These are phyloP conservation scores for Paramecium tetraurelia DNA, from an alignment of 73 alveolate genomes.

Conservation along the genomic window DNA sequence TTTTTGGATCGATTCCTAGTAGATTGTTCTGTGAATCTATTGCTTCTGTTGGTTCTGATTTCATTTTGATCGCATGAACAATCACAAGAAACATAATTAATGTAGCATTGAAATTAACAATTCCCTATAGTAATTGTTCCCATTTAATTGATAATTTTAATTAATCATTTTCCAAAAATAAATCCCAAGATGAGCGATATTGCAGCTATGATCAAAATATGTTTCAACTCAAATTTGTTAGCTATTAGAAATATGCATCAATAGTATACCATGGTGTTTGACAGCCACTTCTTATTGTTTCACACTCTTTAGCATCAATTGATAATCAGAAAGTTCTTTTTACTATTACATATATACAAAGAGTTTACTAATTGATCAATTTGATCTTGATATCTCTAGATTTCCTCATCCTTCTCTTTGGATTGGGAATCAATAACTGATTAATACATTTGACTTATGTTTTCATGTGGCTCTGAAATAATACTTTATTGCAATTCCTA, in stretches of 20 bases:
- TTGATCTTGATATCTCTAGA: neutral
- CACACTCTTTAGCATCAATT: neutral
- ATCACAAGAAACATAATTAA: constrained; percentile 34
- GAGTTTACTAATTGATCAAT: neutral
- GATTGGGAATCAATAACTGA: neutral
- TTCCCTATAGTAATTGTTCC: constrained; percentile 20
- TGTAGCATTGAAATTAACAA: constrained; percentile 40
- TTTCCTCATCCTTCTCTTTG: neutral
- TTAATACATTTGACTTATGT: neutral
- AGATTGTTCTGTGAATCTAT: neutral
- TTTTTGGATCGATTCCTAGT: neutral
- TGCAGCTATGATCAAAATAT: neutral
- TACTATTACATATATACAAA: neutral
- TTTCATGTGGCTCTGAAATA: neutral
- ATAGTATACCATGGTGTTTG: neutral
- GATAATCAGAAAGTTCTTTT: neutral
- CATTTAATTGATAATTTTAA: constrained; percentile 1
- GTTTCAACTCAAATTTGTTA: neutral
- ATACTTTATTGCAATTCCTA: neutral
- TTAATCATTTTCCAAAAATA: neutral
- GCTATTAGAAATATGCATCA: neutral
- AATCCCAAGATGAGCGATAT: neutral
- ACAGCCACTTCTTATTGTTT: neutral
- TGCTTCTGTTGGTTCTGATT: neutral
- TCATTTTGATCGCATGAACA: neutral